Percentiles rank a stretch among this genome's conserved stretches.
phyloP scores from a whole-genome alignment of 257 asterid genomes.

The Nicotiana benthamiana region DNA sequence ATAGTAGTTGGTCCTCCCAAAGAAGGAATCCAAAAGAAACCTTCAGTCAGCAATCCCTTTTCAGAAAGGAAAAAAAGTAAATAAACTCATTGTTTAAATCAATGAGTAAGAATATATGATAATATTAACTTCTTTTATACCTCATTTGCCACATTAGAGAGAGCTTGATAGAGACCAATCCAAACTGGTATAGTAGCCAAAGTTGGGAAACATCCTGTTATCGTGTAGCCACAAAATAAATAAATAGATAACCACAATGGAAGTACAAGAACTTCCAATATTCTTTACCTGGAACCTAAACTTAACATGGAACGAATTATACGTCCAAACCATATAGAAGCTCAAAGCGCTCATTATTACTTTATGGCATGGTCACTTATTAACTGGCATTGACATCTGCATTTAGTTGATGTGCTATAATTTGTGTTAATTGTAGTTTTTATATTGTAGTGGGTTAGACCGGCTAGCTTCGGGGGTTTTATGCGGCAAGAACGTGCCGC shows the following conservation, averaged over 20 bases:
- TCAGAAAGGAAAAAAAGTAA: slow-evolving; percentile 8
- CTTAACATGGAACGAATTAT: not conserved
- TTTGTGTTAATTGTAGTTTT: not conserved
- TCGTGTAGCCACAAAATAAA: not conserved
- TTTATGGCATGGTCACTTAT: not conserved
- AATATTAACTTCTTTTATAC: slow-evolving; percentile 32
- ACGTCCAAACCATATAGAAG: not conserved
- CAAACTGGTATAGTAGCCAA: slow-evolving; percentile 97
- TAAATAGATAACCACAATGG: not conserved
- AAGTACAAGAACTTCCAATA: not conserved
- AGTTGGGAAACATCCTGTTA: slow-evolving; percentile 94
- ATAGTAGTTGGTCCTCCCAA: slow-evolving; percentile 98
- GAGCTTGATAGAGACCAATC: slow-evolving; percentile 98
- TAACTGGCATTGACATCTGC: not conserved
- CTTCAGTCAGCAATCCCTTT: slow-evolving; percentile 96
- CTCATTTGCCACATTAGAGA: slow-evolving; percentile 98
- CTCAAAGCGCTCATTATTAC: not conserved
- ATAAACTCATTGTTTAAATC: not conserved
- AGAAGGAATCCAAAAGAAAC: slow-evolving; percentile 99
- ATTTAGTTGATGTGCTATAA: not conserved
- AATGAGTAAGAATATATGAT: not conserved
- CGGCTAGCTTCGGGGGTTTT: too few relatives aligned
- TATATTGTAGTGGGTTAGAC: not conserved
- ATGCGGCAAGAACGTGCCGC: too few relatives aligned
- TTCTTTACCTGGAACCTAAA: not conserved